These are phyloP conservation scores for Exophiala aquamarina DNA, from an alignment of 2,329 filamentous ascomycete genomes.

Conservation along the genomic window DNA sequence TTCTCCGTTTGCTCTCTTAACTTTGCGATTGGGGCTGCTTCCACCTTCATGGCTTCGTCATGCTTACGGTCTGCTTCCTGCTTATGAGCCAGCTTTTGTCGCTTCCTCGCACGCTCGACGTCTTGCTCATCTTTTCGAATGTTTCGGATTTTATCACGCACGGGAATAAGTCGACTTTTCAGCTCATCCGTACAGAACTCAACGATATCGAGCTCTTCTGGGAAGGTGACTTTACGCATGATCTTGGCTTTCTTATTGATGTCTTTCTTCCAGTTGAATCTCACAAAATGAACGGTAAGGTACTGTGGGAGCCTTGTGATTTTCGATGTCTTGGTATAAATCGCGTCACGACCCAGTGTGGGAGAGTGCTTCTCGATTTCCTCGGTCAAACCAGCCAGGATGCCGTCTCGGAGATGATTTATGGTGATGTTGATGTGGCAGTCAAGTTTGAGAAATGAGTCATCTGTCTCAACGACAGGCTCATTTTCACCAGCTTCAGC, in stretches of 20 bases:
- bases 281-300: constrained; percentile 93
- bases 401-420: constrained; percentile 88
- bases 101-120: constrained; percentile 85
- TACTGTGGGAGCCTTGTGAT: constrained; percentile 92
- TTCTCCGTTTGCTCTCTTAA: constrained; percentile 52
- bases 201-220: constrained; percentile 84
- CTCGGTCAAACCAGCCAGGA: constrained; percentile 77
- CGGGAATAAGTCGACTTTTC: constrained; percentile 76
- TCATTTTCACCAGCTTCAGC: constrained; percentile 74
- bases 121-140: constrained; percentile 94
- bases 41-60: constrained; percentile 34
- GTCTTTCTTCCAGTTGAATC: constrained; percentile 96
- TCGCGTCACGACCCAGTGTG: constrained; percentile 71
- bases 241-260: constrained; percentile 99
- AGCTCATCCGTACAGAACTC: constrained; percentile 95
- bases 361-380: constrained; percentile 88
- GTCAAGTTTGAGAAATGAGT: constrained; percentile 87
- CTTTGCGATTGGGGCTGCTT: constrained; percentile 45
- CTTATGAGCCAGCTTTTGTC: constrained; percentile 71
- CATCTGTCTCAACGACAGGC: constrained; percentile 64
- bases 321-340: constrained; percentile 87
- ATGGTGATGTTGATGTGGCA: constrained; percentile 88
- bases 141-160: constrained; percentile 95
- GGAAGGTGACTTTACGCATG: constrained; percentile 97
- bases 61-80: constrained; percentile 53